phyloP scores from a whole-genome alignment of 106 monocot genomes.

The Platanthera guangdongensis region DNA sequence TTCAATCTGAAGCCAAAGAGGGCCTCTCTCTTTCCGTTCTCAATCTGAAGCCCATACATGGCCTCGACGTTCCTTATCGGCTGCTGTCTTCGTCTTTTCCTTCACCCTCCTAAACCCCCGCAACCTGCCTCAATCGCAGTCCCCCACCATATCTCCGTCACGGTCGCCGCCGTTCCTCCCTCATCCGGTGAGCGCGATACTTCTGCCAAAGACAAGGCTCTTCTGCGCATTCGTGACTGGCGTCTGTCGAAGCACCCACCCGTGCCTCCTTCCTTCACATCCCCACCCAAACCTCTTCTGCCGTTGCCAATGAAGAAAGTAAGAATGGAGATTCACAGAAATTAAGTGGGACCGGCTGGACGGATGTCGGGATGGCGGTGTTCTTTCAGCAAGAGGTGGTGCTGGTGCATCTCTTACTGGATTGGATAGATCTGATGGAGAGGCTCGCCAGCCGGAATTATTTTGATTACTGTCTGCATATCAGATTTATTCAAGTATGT shows the following conservation, averaged over 20 bases:
- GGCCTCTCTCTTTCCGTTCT: neutral
- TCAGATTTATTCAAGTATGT: too few relatives aligned
- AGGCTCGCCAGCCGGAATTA: constrained; percentile 73
- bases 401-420: constrained; percentile 91
- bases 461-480: constrained; percentile 22
- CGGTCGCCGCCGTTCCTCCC: neutral
- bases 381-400: constrained; percentile 39
- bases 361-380: constrained; percentile 1
- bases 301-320: neutral
- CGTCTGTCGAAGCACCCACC: constrained; percentile 24
- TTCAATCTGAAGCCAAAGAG: too few relatives aligned
- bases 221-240: constrained; percentile 84
- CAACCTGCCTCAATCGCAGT: neutral
- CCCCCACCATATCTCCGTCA: neutral
- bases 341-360: neutral
- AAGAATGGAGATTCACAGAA: neutral
- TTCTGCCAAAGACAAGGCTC: constrained; percentile 55
- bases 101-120: neutral
- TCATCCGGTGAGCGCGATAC: constrained; percentile 26
- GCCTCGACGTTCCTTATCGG: neutral
- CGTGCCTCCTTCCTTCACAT: constrained; percentile 3
- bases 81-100: neutral
- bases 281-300: neutral
- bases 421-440: constrained; percentile 95
- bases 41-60: neutral